Evolutionary conservation across 306 rosid genomes (phyloP), one percentile per base, ranked within the genome.

Genomic region (Vicia faba): DNA sequence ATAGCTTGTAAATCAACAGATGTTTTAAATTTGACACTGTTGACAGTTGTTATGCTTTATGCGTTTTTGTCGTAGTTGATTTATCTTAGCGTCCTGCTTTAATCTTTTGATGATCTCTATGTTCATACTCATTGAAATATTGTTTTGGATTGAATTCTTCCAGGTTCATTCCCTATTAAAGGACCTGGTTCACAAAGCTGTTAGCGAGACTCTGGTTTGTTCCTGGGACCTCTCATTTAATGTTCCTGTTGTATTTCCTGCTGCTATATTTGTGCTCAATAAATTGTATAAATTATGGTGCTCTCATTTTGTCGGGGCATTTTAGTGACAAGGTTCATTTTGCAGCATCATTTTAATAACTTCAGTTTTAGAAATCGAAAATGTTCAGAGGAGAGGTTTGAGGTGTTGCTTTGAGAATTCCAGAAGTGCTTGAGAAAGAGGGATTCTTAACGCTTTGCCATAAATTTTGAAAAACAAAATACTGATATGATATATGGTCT

Each of bases 111-210:
- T 50, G 28, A 18, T 72, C 19, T 14, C 56, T 8, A 25, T 45
- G 28, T 68, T 76, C 58, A 49, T 78, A 36, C 63, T 75, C 25
- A 23, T 44, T 59, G 61, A 70, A 14, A 55, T 61, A 13, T 59
- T 39, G 7, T 67, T 64, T 69, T 66, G 45, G 63, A 67, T 48
- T 77, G 80, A 53, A 29, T 68, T 38, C 71, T 65, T 72, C 53
- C 88, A 92, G 98, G 96, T 89, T 67, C 98, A 92, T 75, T 28
- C 83, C 54, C 40, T 89, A 74, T 78, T 89, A 77, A 92, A 92
- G 81, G 96, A 89, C 77, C 79, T 92, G 33, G 83, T 89, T 83
- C 98, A 89, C 91, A 92, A 83, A 84, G 83, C 96, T 79, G 71
- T 89, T 72, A 72, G 65, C 59, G 98, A 92, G 84, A 92, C 98